Percentiles rank a stretch among this genome's conserved stretches.
Conservation (phyloP, 2,329 filamentous ascomycete genomes). For the Pyricularia pennisetigena region DNA sequence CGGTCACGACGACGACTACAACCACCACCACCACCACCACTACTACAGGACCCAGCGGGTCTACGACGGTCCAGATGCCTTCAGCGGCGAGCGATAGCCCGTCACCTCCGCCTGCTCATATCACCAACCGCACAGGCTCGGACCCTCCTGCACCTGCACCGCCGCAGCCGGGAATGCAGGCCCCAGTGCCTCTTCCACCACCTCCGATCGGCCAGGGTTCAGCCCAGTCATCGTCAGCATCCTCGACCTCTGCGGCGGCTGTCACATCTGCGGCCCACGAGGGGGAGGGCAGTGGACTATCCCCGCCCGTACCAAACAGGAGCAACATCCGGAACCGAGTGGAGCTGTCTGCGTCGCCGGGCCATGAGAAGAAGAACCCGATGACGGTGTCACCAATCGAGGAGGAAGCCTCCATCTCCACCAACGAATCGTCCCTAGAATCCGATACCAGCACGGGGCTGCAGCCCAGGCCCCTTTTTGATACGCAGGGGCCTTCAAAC, state of each 20-base stretch:
- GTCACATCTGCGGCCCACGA: background rate
- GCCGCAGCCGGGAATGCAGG: background rate
- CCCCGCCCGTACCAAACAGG: background rate
- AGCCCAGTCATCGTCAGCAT: background rate
- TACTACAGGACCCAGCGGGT: slow-evolving; percentile 1
- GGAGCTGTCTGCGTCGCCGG: slow-evolving; percentile 3
- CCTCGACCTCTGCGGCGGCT: background rate
- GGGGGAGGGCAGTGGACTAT: background rate
- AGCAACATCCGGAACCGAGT: slow-evolving; percentile 4
- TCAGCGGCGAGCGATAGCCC: background rate
- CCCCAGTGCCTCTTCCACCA: background rate
- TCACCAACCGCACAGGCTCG: background rate
- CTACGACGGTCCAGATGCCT: slow-evolving; percentile 4
- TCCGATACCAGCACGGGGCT: background rate
- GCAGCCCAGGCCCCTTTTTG: background rate
- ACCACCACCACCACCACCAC: slow-evolving; percentile 1
- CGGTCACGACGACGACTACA: slow-evolving; percentile 1
- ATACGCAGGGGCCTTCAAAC: background rate
- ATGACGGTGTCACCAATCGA: slow-evolving; percentile 1
- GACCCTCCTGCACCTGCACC: background rate
- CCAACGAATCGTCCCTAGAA: background rate
- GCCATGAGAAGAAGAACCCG: slow-evolving; percentile 1
- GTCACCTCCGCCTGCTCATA: background rate
- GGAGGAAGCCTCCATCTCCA: background rate
- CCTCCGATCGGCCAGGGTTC: background rate